Percentiles rank a stretch among this genome's conserved stretches.
Evolutionary conservation across 2,329 filamentous ascomycete species (phyloP).

Genomic region (Ceratocystiopsis sp.): DNA sequence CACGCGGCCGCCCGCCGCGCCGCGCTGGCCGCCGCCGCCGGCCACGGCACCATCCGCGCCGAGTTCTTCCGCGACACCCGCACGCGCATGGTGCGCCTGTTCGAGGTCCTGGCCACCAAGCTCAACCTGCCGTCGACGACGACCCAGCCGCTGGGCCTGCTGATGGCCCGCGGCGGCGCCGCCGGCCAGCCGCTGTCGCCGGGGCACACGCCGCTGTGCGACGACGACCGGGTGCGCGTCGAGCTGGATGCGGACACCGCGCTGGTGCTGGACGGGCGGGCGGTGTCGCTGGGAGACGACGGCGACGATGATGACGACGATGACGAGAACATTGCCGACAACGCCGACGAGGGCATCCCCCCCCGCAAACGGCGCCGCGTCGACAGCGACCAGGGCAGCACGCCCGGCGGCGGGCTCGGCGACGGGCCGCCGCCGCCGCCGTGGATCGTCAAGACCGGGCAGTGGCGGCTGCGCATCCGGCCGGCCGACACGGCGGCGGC

Average conservation of each 20-base stretch:
- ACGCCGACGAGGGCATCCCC: neutral
- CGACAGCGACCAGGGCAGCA: neutral
- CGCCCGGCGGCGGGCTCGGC: neutral
- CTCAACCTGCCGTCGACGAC: slow-evolving; percentile 48
- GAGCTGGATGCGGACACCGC: slow-evolving; percentile 41
- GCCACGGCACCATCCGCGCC: slow-evolving; percentile 30
- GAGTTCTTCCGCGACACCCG: slow-evolving; percentile 60
- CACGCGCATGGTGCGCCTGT: slow-evolving; percentile 51
- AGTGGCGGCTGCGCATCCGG: slow-evolving; percentile 57
- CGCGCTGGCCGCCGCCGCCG: neutral
- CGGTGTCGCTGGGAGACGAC: slow-evolving; percentile 16
- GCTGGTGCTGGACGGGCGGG: slow-evolving; percentile 40
- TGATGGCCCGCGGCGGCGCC: slow-evolving; percentile 49
- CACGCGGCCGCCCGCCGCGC: neutral
- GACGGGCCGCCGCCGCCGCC: neutral
- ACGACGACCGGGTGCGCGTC: slow-evolving; percentile 53
- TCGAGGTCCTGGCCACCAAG: slow-evolving; percentile 69
- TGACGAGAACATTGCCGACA: slow-evolving; percentile 10
- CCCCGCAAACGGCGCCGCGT: slow-evolving; percentile 19
- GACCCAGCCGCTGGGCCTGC: slow-evolving; percentile 42
- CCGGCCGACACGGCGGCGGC: slow-evolving; percentile 16
- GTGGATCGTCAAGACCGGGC: slow-evolving; percentile 53
- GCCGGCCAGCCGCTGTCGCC: slow-evolving; percentile 46
- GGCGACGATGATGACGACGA: slow-evolving; percentile 6
- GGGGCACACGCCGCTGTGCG: slow-evolving; percentile 51